Percentiles rank a stretch among this genome's conserved stretches.
These are phyloP conservation scores for Seiridium cupressi DNA, from an alignment of 2,329 filamentous ascomycete species.

Conservation along the genomic window DNA sequence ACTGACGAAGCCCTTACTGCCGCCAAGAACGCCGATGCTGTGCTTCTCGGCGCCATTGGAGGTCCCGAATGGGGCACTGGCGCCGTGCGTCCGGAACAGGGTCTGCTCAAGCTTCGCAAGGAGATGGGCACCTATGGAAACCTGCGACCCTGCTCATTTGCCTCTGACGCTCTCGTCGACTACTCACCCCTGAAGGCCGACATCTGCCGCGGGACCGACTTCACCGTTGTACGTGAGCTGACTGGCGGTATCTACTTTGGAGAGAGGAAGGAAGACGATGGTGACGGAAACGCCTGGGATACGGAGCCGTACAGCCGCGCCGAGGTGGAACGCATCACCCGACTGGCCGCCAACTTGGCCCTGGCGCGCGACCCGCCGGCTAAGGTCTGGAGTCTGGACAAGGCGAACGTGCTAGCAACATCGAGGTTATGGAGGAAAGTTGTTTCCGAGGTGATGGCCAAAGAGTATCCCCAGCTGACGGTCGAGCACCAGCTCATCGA, in stretches of 20 bases:
- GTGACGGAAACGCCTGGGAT: conserved; percentile 73
- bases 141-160: conserved; percentile 94
- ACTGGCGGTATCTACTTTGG: conserved; percentile 96
- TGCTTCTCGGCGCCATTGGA: conserved; percentile 90
- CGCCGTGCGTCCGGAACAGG: conserved; percentile 85
- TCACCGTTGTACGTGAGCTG: conserved; percentile 88
- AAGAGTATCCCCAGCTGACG: conserved; percentile 85
- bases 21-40: conserved; percentile 82
- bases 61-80: conserved; percentile 97
- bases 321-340: conserved; percentile 86
- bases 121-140: conserved; percentile 94
- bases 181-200: conserved; percentile 83
- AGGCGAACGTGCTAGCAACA: conserved; percentile 94
- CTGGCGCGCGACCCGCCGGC: conserved; percentile 72
- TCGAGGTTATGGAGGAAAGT: conserved; percentile 86
- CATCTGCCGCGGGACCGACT: conserved; percentile 83
- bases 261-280: conserved; percentile 77
- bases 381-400: conserved; percentile 85
- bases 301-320: conserved; percentile 80
- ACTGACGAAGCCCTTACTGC: conserved; percentile 81
- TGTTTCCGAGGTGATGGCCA: conserved; percentile 78
- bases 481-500: conserved; percentile 91
- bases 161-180: conserved; percentile 79
- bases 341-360: conserved; percentile 79
- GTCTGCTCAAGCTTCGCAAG: conserved; percentile 86